Base-by-base conservation (phyloP, 768 basidiomycete genomes). In the Strobilomyces dryophilus region DNA sequence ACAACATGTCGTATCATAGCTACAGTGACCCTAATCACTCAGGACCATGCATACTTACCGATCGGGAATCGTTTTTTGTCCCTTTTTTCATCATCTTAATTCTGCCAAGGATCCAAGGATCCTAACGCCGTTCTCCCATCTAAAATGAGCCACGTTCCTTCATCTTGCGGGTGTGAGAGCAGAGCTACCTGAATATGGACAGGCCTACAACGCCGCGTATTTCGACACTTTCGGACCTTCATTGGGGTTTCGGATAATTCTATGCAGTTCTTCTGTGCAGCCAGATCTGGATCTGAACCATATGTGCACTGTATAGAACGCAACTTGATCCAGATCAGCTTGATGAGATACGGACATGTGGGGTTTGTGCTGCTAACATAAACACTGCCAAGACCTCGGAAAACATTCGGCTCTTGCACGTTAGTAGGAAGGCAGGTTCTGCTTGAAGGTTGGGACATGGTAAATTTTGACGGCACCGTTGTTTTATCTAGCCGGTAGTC, bases 141-240 rank as follows among this genome's bases (percentile, higher is more conserved):
- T 36, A 53, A 52, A 54, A 48, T 21, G 45, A 14, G 45, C 43
- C 29, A 34, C 31, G 21, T 62, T 54, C 43, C 50, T 39, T 43
- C 45, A 48, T 46, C 42, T 20, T 43, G 26, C n/a, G n/a, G 18
- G 53, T 44, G 29, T 45, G 47, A 12, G 47, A 31, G 24, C 62
- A 53, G 56, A 65, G 47, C 49, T 15, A 40, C n/a, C 66, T 58
- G n/a, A 15, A 56, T 60, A 56, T 66, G 56, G 65, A 29, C 32
- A 17, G 10, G 14, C n/a, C 45, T 39, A 24, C 35, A n/a, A 37
- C 18, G 49, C 46, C 21, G 45, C 53, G 35, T 43, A 26, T 26
- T 24, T n/a, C 26, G 29, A 58, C 35, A 26, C 36, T 26, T 41
- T 15, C 24, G 55, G 47, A 35, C 32, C 47, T 26, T 53, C 48